phyloP scores from a whole-genome alignment of 2,329 filamentous ascomycete species.

The Thielaviopsis euricoi region DNA sequence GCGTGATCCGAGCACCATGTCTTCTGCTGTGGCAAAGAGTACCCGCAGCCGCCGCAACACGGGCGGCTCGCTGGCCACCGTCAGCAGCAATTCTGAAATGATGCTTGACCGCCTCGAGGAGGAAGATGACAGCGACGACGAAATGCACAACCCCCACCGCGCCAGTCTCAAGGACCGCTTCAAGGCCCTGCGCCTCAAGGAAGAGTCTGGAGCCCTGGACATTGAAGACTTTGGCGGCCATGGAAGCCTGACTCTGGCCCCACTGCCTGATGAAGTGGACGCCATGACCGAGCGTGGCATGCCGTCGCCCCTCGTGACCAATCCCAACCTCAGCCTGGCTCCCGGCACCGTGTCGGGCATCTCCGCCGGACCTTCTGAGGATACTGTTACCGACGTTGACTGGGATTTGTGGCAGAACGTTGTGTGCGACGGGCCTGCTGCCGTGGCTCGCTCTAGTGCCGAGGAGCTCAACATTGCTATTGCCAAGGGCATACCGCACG shows the following conservation, averaged over 20 bases:
- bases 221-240: slow-evolving; percentile 38
- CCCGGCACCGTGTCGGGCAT: slow-evolving; percentile 78
- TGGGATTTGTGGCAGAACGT: slow-evolving; percentile 98
- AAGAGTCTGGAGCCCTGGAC: slow-evolving; percentile 45
- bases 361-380: slow-evolving; percentile 55
- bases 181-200: slow-evolving; percentile 57
- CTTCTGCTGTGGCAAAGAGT: slow-evolving; percentile 31
- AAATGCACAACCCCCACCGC: slow-evolving; percentile 23
- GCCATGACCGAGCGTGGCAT: slow-evolving; percentile 15
- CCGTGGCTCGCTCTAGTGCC: slow-evolving; percentile 71
- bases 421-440: slow-evolving; percentile 83
- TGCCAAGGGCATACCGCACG: slow-evolving; percentile 80
- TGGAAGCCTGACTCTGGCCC: slow-evolving; percentile 15
- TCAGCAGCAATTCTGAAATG: slow-evolving; percentile 68
- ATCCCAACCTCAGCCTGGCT: slow-evolving; percentile 53
- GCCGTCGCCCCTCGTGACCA: slow-evolving; percentile 35
- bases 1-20: slow-evolving; percentile 36
- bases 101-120: slow-evolving; percentile 64
- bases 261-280: slow-evolving; percentile 13
- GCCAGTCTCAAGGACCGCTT: slow-evolving; percentile 62
- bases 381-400: slow-evolving; percentile 64
- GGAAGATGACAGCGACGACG: slow-evolving; percentile 31
- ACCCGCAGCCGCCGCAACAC: slow-evolving; percentile 47
- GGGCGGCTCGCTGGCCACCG: slow-evolving; percentile 59
- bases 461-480: slow-evolving; percentile 86